A percentile compares a stretch with the other conserved stretches of the same genome.
Conservation (phyloP, 768 basidiomycete genomes). For the Kwoniella mangroviensis region DNA sequence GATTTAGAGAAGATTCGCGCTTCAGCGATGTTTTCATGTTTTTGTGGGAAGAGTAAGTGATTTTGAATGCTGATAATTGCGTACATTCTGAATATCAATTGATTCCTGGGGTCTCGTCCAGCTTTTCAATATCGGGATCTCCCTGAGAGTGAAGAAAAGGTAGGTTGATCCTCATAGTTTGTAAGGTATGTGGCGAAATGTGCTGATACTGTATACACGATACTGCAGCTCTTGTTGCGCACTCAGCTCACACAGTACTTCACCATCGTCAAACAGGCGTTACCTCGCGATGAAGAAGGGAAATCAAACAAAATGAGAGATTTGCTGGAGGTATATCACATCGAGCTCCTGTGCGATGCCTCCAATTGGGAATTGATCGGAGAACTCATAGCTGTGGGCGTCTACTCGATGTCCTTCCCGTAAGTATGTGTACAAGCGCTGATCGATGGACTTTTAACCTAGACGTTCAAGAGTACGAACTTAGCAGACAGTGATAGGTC, state of each 20-base stretch:
- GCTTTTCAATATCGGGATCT: conserved; percentile 10
- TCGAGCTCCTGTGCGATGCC: conserved; percentile 7
- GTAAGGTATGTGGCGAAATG: too few relatives aligned
- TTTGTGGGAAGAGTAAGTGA: conserved; percentile 13
- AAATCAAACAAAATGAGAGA: not conserved
- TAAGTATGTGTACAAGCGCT: not conserved
- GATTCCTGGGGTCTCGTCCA: not conserved
- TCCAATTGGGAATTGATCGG: not conserved
- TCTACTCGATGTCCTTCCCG: not conserved
- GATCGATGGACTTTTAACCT: not conserved
- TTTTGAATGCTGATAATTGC: too few relatives aligned
- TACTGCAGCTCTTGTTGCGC: not conserved
- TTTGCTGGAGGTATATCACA: not conserved
- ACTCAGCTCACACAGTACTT: conserved; percentile 1
- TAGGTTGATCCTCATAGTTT: not conserved
- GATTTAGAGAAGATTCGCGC: not conserved
- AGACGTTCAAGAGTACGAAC: not conserved
- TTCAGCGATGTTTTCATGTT: conserved; percentile 20
- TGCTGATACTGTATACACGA: too few relatives aligned
- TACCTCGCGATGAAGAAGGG: not conserved
- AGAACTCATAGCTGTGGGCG: not conserved
- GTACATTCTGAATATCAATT: too few relatives aligned
- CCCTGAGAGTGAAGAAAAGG: not conserved
- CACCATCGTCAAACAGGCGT: not conserved
- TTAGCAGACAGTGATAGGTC: not conserved